A percentile compares a stretch with the other conserved stretches of the same genome.
phyloP scores from a whole-genome alignment of 331 rosid genomes.

The Malus hybrid region DNA sequence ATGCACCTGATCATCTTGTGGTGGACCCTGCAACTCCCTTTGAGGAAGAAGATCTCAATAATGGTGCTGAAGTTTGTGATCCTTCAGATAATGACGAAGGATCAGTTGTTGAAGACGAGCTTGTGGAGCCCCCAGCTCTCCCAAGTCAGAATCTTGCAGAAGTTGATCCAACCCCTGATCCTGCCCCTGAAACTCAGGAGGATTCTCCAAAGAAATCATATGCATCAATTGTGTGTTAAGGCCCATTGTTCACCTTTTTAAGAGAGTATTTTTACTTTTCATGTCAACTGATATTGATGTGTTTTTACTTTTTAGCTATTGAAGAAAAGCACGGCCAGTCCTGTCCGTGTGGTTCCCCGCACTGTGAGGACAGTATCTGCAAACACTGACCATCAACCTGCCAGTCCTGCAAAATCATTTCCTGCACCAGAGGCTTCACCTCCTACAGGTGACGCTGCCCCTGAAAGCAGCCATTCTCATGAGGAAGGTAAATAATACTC shows the following conservation, averaged over 20 bases:
- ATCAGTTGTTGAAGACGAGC: constrained; percentile 61
- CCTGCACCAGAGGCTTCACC: constrained; percentile 41
- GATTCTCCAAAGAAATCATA: constrained; percentile 69
- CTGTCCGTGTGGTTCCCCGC: constrained; percentile 41
- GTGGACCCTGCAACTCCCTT: constrained; percentile 36
- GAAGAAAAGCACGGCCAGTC: constrained; percentile 43
- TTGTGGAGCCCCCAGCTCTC: constrained; percentile 35
- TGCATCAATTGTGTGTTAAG: constrained; percentile 77
- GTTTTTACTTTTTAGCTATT: constrained; percentile 13
- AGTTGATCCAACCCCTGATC: constrained; percentile 44
- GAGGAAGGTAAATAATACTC: constrained; percentile 64
- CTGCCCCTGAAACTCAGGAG: constrained; percentile 54
- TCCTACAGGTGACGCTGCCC: constrained; percentile 50
- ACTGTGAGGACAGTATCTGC: constrained; percentile 41
- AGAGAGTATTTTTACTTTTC: background rate
- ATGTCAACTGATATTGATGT: background rate
- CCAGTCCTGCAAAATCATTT: constrained; percentile 36
- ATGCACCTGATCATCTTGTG: constrained; percentile 42
- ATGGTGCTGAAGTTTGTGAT: constrained; percentile 61
- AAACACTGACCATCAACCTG: constrained; percentile 40
- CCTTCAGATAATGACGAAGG: constrained; percentile 61
- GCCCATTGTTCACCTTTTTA: constrained; percentile 5
- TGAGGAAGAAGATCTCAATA: constrained; percentile 46
- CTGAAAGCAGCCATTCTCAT: constrained; percentile 52
- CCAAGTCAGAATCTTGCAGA: constrained; percentile 31